Base-by-base conservation (phyloP, 1,139 yeast genomes). In the Debaryomycetaceae sp. region DNA sequence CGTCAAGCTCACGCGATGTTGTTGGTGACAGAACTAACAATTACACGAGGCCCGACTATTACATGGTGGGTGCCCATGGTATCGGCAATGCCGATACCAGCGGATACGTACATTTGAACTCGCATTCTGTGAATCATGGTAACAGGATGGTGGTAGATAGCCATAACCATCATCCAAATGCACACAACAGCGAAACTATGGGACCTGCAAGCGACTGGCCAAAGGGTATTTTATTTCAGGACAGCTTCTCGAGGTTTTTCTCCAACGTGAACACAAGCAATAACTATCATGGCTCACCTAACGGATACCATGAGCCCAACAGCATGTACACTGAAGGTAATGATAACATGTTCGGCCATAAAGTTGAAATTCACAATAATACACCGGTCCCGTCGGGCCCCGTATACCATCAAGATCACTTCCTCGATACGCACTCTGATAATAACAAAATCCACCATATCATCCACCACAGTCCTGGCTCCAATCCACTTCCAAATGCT, bases 401-500 rank as follows among this genome's bases (percentile, higher is more conserved):
- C 26, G 11, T 11, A 22, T 22, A 22, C 11, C 11, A 8, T 22
- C 11, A 11, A 22, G 11, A 22, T 22, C 7, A 22, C 11, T 8
- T 8, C 11, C 11, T 22, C 11, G 11, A 8, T 3, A 11, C 26
- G 11, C 7, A 11, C 11, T 8, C 7, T 8, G 26, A 22, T 2
- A 22, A 11, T 22, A 3, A 22, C 11, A 11, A 22, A 8, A 22
- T 8, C 26, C 26, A 11, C 11, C 7, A 8, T 8, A 8, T 30
- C n/a, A n/a, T n/a, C n/a, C n/a, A n/a, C n/a, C n/a, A n/a, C n/a
- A 32, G 35, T 17, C 17, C 13, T 24, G 26, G 26, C 11, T 22
- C 26, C 11, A 38, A 31, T 16, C 42, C 46, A 16, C 37, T 49
- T 11, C 49, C 52, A 5, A 51, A 54, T 34, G 59, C 59, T 0